Conservation (phyloP, 2,329 filamentous ascomycete species). For the Beauveria rudraprayagi region DNA sequence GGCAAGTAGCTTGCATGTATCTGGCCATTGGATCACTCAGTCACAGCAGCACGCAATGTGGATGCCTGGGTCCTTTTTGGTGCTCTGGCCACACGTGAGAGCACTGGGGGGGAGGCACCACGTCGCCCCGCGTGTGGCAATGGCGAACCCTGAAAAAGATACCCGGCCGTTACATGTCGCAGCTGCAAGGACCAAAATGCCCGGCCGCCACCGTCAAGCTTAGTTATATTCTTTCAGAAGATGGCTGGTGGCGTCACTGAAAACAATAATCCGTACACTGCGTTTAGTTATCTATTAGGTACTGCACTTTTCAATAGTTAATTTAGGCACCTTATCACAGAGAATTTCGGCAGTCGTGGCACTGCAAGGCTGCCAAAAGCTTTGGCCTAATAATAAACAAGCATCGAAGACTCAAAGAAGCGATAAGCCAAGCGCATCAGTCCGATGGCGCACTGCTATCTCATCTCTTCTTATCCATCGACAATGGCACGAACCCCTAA, state of each 20-base stretch:
- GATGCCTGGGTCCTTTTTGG: too few relatives aligned
- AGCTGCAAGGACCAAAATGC: not conserved
- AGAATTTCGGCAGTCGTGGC: too few relatives aligned
- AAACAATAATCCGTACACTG: not conserved
- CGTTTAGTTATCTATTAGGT: too few relatives aligned
- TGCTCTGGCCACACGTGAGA: not conserved
- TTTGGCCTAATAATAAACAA: too few relatives aligned
- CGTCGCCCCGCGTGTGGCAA: not conserved
- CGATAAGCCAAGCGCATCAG: not conserved
- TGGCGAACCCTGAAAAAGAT: not conserved
- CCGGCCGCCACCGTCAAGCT: not conserved
- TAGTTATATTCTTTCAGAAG: not conserved
- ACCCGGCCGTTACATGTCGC: not conserved
- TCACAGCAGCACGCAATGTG: too few relatives aligned
- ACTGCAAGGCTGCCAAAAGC: too few relatives aligned
- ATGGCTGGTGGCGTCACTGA: not conserved
- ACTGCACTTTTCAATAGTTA: too few relatives aligned
- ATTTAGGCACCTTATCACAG: too few relatives aligned
- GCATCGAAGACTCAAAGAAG: not conserved
- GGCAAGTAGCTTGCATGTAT: too few relatives aligned
- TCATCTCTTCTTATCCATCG: not conserved
- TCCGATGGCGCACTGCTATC: not conserved
- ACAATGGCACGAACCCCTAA: not conserved
- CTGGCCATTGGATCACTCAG: too few relatives aligned
- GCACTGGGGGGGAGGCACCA: too few relatives aligned